phyloP scores from a whole-genome alignment of 345 rosid species.

The Murraya koenigii region DNA sequence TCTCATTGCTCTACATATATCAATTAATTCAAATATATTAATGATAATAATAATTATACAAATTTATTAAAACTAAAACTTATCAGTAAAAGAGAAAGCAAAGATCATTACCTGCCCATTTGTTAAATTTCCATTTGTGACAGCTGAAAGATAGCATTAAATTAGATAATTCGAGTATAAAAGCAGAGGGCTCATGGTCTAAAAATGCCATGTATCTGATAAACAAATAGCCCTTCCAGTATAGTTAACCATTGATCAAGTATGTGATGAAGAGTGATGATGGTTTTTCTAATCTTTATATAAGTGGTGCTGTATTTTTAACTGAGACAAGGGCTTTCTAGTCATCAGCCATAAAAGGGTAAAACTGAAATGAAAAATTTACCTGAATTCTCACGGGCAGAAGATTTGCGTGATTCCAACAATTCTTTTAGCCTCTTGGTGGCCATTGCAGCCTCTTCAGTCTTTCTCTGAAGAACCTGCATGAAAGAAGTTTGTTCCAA shows the following conservation, averaged over 20 bases:
- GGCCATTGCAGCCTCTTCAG: constrained; percentile 99
- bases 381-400: constrained; percentile 81
- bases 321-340: constrained; percentile 7
- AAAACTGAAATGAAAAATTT: neutral
- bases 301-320: neutral
- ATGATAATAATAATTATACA: constrained; percentile 2
- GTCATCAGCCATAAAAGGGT: neutral
- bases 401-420: constrained; percentile 93
- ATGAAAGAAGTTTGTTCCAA: constrained; percentile 14
- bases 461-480: constrained; percentile 98
- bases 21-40: constrained; percentile 7
- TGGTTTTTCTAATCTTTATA: constrained; percentile 2
- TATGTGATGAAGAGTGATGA: neutral
- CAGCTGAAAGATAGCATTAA: constrained; percentile 45
- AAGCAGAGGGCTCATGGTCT: neutral
- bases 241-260: constrained; percentile 7
- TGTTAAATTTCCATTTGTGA: constrained; percentile 65
- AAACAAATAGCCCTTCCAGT: constrained; percentile 9
- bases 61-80: neutral
- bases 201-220: constrained; percentile 2
- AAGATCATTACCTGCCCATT: constrained; percentile 72
- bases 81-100: neutral
- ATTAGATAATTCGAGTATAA: constrained; percentile 30
- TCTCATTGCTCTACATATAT: constrained; percentile 70
- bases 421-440: constrained; percentile 95